Base-by-base conservation (phyloP, 352 stramenopile species). In the Phytophthora pisi region DNA sequence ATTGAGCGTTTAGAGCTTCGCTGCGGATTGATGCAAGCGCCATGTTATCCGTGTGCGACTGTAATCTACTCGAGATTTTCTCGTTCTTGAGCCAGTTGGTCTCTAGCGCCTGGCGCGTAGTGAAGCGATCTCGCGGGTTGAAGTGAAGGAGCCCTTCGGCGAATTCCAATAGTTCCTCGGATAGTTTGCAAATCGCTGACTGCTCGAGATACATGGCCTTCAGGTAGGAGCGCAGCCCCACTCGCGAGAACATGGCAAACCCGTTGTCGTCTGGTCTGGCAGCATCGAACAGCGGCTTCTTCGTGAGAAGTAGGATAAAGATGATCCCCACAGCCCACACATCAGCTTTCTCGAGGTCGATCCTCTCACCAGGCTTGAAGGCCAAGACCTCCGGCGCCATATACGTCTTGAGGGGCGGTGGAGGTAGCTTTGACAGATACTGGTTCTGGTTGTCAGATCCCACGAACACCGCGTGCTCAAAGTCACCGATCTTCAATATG, bases 91-190 rank as follows among this genome's bases (percentile, higher is more conserved):
- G 49, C 80, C 80, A 98, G 8, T 72, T 69, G 61, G 82, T 81
- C 24, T 86, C 61, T 20, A 98, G 61, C n/a, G 92, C 91, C 18
- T 87, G 64, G 1, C 69, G 61, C 18, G 93, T 85, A 1, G 81
- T 91, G 1, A 97, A 76, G 5, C 95, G 79, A 40, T 92, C 79
- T 6, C 68, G 74, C 0, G 95, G 92, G 68, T 98, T 86, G 8
- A 96, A 72, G 23, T 90, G 80, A 4, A 98, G 73, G 42, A 98
- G 74, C 0, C 90, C 86, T 50, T 97, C 89, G 3, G 96, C 69
- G 9, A 98, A 70, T 38, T 86, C 79, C 13, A 98, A 56, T 43
- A 91, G 68, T 4, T 82, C 79, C 8, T 85, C 81, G 1, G 79
- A 81, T n/a, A 90, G 61, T 20, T 75, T 76, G 50, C 77, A 88